A percentile compares a stretch with the other conserved stretches of the same genome.
phyloP scores from a whole-genome alignment of 23 red algal genomes.

The Gracilaria domingensis region DNA sequence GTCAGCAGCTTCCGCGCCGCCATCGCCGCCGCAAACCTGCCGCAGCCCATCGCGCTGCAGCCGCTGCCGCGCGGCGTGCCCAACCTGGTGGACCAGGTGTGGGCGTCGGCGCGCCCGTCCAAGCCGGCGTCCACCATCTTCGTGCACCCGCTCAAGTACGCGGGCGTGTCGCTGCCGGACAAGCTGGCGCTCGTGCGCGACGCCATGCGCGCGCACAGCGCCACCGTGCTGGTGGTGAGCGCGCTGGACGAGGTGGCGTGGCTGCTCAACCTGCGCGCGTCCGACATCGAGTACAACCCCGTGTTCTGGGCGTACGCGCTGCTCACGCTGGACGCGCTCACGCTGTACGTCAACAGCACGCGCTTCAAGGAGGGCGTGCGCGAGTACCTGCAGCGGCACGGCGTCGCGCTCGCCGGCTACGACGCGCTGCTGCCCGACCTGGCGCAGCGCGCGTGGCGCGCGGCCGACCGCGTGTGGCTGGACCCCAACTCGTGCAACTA shows the following conservation, averaged over 20 bases:
- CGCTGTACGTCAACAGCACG: constrained; percentile 73
- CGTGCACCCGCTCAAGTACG: constrained; percentile 76
- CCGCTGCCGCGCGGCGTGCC: constrained; percentile 33
- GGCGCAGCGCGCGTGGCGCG: constrained; percentile 1
- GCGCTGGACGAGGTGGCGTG: constrained; percentile 95
- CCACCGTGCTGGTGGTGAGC: constrained; percentile 76
- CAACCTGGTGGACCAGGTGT: constrained; percentile 92
- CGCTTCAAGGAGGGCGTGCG: constrained; percentile 56
- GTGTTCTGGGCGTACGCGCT: constrained; percentile 89
- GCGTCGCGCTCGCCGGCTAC: constrained; percentile 51
- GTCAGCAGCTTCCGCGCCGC: constrained; percentile 29
- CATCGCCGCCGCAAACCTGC: constrained; percentile 27
- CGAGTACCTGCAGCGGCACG: constrained; percentile 18
- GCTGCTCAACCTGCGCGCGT: constrained; percentile 93
- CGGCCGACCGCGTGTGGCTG: constrained; percentile 68
- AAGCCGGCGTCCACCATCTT: constrained; percentile 67
- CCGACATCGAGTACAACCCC: constrained; percentile 90
- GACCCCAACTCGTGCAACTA: constrained; percentile 76
- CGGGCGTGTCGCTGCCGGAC: constrained; percentile 50
- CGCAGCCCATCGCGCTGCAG: constrained; percentile 5
- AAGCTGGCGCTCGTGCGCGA: constrained; percentile 75
- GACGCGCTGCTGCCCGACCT: constrained; percentile 68
- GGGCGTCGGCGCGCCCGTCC: constrained; percentile 78
- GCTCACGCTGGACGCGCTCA: constrained; percentile 25
- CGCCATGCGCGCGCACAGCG: constrained; percentile 68